A percentile compares a stretch with the other conserved stretches of the same genome.
Evolutionary conservation across 2,329 filamentous ascomycete genomes (phyloP).

Genomic region (Sclerotinia spermophila): DNA sequence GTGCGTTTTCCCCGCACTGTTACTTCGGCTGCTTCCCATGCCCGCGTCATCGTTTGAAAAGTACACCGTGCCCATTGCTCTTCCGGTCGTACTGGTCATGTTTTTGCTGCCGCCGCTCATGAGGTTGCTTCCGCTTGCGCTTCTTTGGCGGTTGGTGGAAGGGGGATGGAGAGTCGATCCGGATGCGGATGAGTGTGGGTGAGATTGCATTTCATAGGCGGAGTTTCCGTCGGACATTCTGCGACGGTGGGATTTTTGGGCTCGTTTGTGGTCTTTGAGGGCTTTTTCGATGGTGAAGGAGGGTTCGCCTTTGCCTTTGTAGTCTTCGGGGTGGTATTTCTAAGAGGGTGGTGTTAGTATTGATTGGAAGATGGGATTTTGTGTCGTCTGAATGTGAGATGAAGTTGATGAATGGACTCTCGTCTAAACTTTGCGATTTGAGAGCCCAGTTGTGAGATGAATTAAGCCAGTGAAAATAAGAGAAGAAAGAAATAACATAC

Average conservation of each 20-base stretch:
- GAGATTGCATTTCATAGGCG: constrained; percentile 49
- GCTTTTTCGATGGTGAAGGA: constrained; percentile 67
- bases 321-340: constrained; percentile 70
- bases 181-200: constrained; percentile 21
- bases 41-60: not conserved
- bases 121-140: constrained; percentile 39
- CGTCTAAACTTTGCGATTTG: not conserved
- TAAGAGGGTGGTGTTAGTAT: constrained; percentile 32
- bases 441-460: not conserved
- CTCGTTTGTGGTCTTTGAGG: constrained; percentile 51
- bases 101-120: not conserved
- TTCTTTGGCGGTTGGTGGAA: constrained; percentile 41
- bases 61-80: constrained; percentile 20
- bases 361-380: not conserved
- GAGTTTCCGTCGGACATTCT: constrained; percentile 36
- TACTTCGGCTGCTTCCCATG: constrained; percentile 27
- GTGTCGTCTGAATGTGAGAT: not conserved
- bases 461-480: not conserved
- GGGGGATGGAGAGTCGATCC: not conserved
- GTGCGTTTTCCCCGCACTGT: constrained; percentile 40
- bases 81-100: not conserved
- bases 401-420: not conserved
- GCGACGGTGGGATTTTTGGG: constrained; percentile 30
- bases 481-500: constrained; percentile 52
- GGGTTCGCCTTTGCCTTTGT: constrained; percentile 80